Evolutionary conservation across 352 stramenopile genomes (phyloP), one percentile per base, ranked within the genome.

Genomic region (Detonula confervacea): DNA sequence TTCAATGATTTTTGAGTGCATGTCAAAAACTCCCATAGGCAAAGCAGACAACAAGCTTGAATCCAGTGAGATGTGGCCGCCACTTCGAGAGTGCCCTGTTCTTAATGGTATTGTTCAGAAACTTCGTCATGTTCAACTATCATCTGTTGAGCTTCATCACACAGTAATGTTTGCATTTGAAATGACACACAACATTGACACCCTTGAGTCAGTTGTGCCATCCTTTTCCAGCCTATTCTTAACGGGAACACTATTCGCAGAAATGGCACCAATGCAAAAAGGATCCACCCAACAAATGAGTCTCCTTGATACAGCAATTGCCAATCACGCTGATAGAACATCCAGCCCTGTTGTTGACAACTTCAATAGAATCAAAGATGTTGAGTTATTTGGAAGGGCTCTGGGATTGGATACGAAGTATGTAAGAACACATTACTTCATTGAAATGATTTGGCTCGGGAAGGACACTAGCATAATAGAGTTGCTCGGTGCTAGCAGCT

Each of bases 381-480:
- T 77, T 44, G 63, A 87, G 44, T 69, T 91, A 14, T 76, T 73
- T 52, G 87, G 87, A 52, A 83, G 84, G 33, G 49, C 88, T 44
- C 89, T 83, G 64, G 73, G 80, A 29, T 77, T 91, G 68, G 80
- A 88, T 70, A 70, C 54, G 22, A 76, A 77, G 14, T 84, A 82
- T 67, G 68, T 90, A 5, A 54, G 72, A 35, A 90, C 85, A 39
- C 49, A 77, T 42, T 93, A 87, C 44, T 51, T 93, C 14, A 68
- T 91, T 46, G 73, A 82, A 29, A 89, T 90, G 77, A 90, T 90
- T 51, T 76, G 89, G 60, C 70, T 85, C 49, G 85, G 81, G 55
- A 91, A 88, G 56, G 87, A 93, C 80, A 18, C 59, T 20, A 69
- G 72, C 37, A 81, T 93, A 37, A 75, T 90, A 76, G 73, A 89